phyloP scores from a whole-genome alignment of 495 filamentous ascomycete species.

The Aspergillus leporis region DNA sequence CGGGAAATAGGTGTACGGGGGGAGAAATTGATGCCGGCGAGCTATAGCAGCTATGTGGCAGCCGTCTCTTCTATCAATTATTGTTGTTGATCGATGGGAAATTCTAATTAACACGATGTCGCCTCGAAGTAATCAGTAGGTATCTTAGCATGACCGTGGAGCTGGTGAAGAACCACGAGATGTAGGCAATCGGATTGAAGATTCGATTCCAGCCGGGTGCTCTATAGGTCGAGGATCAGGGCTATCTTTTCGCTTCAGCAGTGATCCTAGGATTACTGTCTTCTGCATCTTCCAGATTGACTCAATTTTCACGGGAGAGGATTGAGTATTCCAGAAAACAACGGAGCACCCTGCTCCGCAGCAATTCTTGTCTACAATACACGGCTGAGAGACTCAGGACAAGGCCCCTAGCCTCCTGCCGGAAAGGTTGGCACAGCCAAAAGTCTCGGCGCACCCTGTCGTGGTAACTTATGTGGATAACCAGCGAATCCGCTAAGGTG shows the following conservation, averaged over 20 bases:
- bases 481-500: not conserved
- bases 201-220: too few species aligned
- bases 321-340: not conserved
- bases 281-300: not conserved
- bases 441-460: slow-evolving; percentile 1
- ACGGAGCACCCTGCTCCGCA: slow-evolving; percentile 5
- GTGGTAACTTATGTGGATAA: not conserved
- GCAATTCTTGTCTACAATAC: not conserved
- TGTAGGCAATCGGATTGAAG: too few species aligned
- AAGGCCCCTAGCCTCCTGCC: not conserved
- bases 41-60: too few species aligned
- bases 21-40: too few species aligned
- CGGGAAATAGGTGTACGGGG: not conserved
- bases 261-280: not conserved
- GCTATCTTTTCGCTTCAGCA: not conserved
- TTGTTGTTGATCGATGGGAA: not conserved
- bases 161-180: slow-evolving; percentile 3
- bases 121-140: not conserved
- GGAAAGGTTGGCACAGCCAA: not conserved
- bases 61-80: too few species aligned
- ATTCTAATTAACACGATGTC: not conserved
- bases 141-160: not conserved
- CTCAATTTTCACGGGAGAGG: too few species aligned
- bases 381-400: not conserved
- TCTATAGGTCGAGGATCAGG: not conserved